phyloP scores from a whole-genome alignment of 2,329 filamentous ascomycete species.

The Fusarium metavorans region DNA sequence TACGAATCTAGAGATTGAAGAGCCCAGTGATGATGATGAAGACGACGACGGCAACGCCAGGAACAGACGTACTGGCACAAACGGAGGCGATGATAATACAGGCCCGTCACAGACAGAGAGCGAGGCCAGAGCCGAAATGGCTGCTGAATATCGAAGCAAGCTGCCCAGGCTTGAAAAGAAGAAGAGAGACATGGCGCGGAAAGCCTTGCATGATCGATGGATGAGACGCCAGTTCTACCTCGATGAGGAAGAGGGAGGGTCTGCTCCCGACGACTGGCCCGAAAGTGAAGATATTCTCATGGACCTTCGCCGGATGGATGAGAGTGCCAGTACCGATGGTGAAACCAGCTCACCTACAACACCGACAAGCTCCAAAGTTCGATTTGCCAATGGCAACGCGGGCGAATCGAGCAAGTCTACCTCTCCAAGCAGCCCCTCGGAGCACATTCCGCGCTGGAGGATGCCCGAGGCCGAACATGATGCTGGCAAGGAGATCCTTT shows the following conservation, averaged over 20 bases:
- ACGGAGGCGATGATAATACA: conserved; percentile 42
- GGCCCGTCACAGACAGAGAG: conserved; percentile 54
- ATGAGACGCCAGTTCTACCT: conserved; percentile 82
- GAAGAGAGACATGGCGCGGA: conserved; percentile 59
- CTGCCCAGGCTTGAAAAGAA: conserved; percentile 55
- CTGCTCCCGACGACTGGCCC: conserved; percentile 73
- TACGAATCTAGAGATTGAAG: conserved; percentile 43
- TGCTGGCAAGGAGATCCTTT: conserved; percentile 88
- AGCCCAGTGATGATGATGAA: conserved; percentile 46
- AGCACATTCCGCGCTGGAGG: conserved; percentile 82
- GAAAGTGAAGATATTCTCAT: conserved; percentile 69
- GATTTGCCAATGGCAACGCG: conserved; percentile 78
- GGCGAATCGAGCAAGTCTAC: conserved; percentile 78
- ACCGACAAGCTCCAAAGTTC: conserved; percentile 82
- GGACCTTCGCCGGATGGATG: conserved; percentile 49
- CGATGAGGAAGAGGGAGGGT: conserved; percentile 84
- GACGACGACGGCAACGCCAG: conserved; percentile 28
- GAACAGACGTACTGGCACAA: conserved; percentile 38
- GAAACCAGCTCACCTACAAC: conserved; percentile 65
- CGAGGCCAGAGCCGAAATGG: conserved; percentile 54
- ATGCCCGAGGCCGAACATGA: conserved; percentile 85
- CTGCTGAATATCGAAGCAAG: conserved; percentile 51
- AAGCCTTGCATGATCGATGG: conserved; percentile 78
- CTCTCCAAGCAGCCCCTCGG: conserved; percentile 77
- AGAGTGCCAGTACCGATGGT: conserved; percentile 59